Base-by-base conservation (phyloP, 2,329 filamentous ascomycete genomes). In the Fusarium brevicatenulatum region DNA sequence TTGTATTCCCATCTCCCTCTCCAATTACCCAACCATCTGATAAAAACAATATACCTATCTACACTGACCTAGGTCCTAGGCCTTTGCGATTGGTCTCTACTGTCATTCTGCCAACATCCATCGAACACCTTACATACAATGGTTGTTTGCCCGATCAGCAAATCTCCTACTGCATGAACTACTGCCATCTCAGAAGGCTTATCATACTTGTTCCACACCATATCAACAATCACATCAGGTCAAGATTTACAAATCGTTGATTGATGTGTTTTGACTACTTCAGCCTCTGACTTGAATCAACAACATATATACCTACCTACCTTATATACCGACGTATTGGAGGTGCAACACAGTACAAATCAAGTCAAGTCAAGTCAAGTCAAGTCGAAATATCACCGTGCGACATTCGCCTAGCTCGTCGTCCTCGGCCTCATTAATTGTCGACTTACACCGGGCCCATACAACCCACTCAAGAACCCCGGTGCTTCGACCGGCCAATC, bases 401-500 rank as follows among this genome's bases (percentile, higher is more conserved):
- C 32, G 36, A 37, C 18, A 49, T 36, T 54, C 34, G 36, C 42
- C 66, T 50, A 42, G 28, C 57, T 57, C 30, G 23, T 47, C 39
- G 16, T 71, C 50, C 40, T 60, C 57, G 47, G 21, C 49, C 30
- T 53, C 49, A 63, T 49, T 52, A 60, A 50, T 68, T 44, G 49
- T 52, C 32, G 71, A 73, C 71, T 73, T 73, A 73, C 67, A 73
- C 67, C 32, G 40, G 66, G 53, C 68, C 71, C 71, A 73, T 71
- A 69, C 58, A 71, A 61, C 61, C 71, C 67, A 74, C 71, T 65
- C 56, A 25, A 68, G 37, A 50, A 30, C 62, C 34, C 25, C 37
- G 46, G 36, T 62, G 25, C 49, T 68, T 44, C 23, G 30, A 43
- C 62, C 56, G 8, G 44, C 71, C 68, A 73, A 73, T 74, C 71